These are phyloP conservation scores for Croton setiger DNA, from an alignment of 441 rosid species.

Conservation along the genomic window DNA sequence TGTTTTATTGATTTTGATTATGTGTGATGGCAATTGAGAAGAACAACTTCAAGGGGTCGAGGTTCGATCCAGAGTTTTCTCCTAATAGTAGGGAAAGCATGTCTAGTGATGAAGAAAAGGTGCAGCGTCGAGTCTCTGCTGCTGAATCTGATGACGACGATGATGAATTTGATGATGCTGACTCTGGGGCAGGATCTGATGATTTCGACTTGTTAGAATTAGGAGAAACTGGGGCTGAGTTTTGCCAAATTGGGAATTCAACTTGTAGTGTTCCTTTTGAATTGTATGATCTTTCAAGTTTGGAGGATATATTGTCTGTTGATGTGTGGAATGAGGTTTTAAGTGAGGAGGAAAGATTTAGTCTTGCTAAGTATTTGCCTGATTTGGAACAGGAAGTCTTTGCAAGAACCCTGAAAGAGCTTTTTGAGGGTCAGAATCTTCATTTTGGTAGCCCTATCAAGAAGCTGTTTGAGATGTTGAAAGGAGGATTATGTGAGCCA, in stretches of 20 bases:
- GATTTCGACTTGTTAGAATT: slow-evolving; percentile 95
- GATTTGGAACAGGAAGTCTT: slow-evolving; percentile 79
- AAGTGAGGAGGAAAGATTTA: slow-evolving; percentile 76
- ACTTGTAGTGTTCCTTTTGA: slow-evolving; percentile 91
- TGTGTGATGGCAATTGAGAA: slow-evolving; percentile 90
- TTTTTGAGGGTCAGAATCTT: slow-evolving; percentile 66
- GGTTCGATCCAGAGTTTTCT: slow-evolving; percentile 82
- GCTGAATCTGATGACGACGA: slow-evolving; percentile 78
- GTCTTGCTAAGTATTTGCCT: slow-evolving; percentile 70
- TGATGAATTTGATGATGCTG: slow-evolving; percentile 83
- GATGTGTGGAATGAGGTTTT: slow-evolving; percentile 94
- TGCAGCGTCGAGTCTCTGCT: slow-evolving; percentile 45
- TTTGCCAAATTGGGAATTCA: slow-evolving; percentile 74
- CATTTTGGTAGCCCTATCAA: slow-evolving; percentile 89
- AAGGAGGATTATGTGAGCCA: slow-evolving; percentile 94
- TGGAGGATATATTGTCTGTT: slow-evolving; percentile 76
- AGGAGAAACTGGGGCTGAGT: slow-evolving; percentile 89
- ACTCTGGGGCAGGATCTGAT: slow-evolving; percentile 98
- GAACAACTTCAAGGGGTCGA: slow-evolving; percentile 70
- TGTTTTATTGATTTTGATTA: background rate
- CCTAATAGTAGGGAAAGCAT: slow-evolving; percentile 70
- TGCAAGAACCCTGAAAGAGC: slow-evolving; percentile 67
- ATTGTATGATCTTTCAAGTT: slow-evolving; percentile 71
- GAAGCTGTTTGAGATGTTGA: slow-evolving; percentile 82
- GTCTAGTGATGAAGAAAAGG: slow-evolving; percentile 74